Evolutionary conservation across 2,329 filamentous ascomycete species (phyloP).

Genomic region (Exserohilum turcica): DNA sequence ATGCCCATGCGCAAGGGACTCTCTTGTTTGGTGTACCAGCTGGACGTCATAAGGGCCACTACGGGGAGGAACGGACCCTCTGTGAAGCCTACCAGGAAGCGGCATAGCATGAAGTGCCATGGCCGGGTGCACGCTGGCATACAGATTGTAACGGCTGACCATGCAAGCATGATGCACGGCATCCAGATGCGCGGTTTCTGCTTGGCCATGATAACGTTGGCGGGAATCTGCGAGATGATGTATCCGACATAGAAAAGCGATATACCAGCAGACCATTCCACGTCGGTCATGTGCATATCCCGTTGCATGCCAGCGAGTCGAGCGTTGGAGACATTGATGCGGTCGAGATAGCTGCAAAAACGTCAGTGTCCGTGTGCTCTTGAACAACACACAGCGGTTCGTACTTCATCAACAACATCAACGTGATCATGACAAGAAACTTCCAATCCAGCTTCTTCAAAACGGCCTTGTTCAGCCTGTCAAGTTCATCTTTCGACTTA

Average conservation of each 20-base stretch:
- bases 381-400: not conserved
- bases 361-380: not conserved
- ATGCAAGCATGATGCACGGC: constrained; percentile 50
- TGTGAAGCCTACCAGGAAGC: constrained; percentile 48
- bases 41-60: constrained; percentile 47
- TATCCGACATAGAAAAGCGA: constrained; percentile 56
- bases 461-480: constrained; percentile 30
- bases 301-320: constrained; percentile 48
- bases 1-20: constrained; percentile 53
- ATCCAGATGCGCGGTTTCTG: constrained; percentile 42
- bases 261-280: constrained; percentile 49
- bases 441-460: constrained; percentile 37
- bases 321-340: constrained; percentile 51
- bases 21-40: constrained; percentile 56
- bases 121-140: constrained; percentile 49
- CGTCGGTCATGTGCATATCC: constrained; percentile 40
- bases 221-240: constrained; percentile 54
- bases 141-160: constrained; percentile 50
- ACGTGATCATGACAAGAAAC: constrained; percentile 37
- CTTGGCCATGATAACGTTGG: constrained; percentile 54
- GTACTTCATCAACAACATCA: constrained; percentile 43
- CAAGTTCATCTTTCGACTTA: constrained; percentile 15
- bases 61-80: constrained; percentile 50
- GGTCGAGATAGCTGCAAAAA: constrained; percentile 46
- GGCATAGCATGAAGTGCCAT: constrained; percentile 44